Evolutionary conservation across 208 protist species (phyloP).

Genomic region (Crithidia sp.): DNA sequence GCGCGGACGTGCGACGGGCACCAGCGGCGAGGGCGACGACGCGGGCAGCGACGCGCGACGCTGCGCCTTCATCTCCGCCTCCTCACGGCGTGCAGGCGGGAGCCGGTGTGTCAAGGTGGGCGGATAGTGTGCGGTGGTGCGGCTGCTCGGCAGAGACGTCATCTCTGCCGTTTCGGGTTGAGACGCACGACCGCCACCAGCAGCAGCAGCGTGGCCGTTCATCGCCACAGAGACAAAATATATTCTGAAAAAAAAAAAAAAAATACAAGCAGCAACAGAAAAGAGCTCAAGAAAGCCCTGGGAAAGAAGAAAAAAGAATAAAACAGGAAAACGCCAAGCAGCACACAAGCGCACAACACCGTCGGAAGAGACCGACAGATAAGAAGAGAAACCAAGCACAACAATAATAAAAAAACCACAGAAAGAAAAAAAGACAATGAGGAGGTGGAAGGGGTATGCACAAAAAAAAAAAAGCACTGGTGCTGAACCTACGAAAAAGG

Average conservation of each 20-base stretch:
- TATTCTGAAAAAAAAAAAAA: neutral
- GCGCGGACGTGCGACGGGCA: no score
- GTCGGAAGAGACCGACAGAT: neutral
- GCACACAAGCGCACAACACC: neutral
- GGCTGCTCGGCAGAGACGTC: no score
- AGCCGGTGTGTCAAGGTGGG: no score
- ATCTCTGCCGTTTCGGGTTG: no score
- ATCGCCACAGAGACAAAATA: neutral
- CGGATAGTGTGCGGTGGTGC: no score
- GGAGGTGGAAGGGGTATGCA: neutral
- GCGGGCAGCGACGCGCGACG: no score
- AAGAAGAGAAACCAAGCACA: neutral
- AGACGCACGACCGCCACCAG: no score
- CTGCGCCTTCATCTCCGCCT: no score
- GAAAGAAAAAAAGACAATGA: neutral
- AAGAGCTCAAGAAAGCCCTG: neutral
- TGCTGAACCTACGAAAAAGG: neutral
- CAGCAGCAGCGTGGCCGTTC: no score
- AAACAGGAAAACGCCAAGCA: neutral
- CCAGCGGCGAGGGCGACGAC: no score
- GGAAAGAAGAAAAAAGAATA: constrained; percentile 11
- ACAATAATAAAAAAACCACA: neutral
- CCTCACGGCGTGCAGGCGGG: no score
- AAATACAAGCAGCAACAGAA: constrained; percentile 4
- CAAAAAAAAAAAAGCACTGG: constrained; percentile 3